These are phyloP conservation scores for Penicillium thymicola DNA, from an alignment of 2,329 filamentous ascomycete genomes.

Conservation along the genomic window DNA sequence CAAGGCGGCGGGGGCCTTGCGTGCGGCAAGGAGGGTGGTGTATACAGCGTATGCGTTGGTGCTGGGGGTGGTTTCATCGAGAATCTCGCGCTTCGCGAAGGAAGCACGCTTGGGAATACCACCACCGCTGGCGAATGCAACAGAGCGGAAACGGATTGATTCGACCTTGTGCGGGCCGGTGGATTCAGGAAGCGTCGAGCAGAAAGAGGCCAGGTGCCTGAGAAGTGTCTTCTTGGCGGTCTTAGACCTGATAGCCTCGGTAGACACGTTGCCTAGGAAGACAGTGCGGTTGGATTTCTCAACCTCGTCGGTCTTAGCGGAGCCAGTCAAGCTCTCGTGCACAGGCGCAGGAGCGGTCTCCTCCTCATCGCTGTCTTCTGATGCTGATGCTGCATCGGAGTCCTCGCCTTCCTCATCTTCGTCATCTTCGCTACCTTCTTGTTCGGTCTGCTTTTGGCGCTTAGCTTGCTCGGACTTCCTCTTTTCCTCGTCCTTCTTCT, in stretches of 20 bases:
- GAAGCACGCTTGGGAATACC: conserved; percentile 89
- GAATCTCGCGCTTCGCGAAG: conserved; percentile 83
- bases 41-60: conserved; percentile 95
- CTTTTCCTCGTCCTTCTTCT: conserved; percentile 36
- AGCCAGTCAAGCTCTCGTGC: conserved; percentile 40
- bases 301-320: conserved; percentile 54
- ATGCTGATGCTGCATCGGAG: conserved; percentile 53
- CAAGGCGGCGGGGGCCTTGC: conserved; percentile 69
- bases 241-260: conserved; percentile 77
- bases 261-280: conserved; percentile 89
- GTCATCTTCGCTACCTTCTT: conserved; percentile 47
- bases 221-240: conserved; percentile 73
- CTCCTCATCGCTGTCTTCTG: conserved; percentile 30
- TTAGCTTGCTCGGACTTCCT: conserved; percentile 37
- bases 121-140: conserved; percentile 69
- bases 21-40: conserved; percentile 68
- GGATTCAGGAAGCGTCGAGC: conserved; percentile 51
- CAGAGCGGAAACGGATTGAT: conserved; percentile 90
- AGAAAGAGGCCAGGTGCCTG: conserved; percentile 72
- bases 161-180: conserved; percentile 70
- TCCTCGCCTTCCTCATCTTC: conserved; percentile 44
- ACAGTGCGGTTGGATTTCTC: conserved; percentile 87
- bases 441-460: conserved; percentile 32
- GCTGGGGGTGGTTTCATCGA: conserved; percentile 86
- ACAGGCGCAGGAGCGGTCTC: conserved; percentile 29